phyloP scores from a whole-genome alignment of 495 filamentous ascomycete genomes.

The Podospora comata region DNA sequence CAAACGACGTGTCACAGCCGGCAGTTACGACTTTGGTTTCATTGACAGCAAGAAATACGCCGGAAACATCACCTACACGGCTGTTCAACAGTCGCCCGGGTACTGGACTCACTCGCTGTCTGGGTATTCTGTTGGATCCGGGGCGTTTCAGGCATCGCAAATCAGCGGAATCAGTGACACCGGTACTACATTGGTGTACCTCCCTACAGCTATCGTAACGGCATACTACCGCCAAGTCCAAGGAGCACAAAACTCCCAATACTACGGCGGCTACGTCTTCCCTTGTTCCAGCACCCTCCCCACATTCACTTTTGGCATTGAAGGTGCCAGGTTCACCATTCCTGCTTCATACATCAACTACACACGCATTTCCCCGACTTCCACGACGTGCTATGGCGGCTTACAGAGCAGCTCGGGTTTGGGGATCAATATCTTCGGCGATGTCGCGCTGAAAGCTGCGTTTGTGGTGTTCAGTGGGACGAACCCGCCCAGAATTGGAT shows the following conservation, averaged over 20 bases:
- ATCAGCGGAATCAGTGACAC: conserved; percentile 63
- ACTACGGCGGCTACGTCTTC: conserved; percentile 66
- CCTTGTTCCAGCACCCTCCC: conserved; percentile 63
- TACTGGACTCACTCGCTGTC: conserved; percentile 70
- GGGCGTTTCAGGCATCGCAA: conserved; percentile 29
- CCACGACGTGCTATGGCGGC: conserved; percentile 57
- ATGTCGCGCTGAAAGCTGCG: conserved; percentile 76
- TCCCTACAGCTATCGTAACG: conserved; percentile 54
- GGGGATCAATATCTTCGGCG: conserved; percentile 70
- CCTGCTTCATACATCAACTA: conserved; percentile 59
- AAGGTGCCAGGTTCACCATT: conserved; percentile 47
- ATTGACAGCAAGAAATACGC: conserved; percentile 64
- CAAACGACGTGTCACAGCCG: conserved; percentile 39
- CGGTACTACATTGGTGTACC: conserved; percentile 71
- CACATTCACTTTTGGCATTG: conserved; percentile 60
- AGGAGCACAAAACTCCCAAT: conserved; percentile 47
- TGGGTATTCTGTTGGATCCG: conserved; percentile 59
- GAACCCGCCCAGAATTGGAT: conserved; percentile 54
- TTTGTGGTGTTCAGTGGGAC: conserved; percentile 64
- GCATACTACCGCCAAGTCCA: conserved; percentile 64
- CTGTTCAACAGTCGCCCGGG: conserved; percentile 58
- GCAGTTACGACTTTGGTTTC: conserved; percentile 74
- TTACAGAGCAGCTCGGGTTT: conserved; percentile 62
- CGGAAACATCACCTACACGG: conserved; percentile 59
- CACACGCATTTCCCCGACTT: conserved; percentile 34